A percentile compares a stretch with the other conserved stretches of the same genome.
phyloP scores from a whole-genome alignment of 2,329 filamentous ascomycete genomes.

The Geosmithia flava region DNA sequence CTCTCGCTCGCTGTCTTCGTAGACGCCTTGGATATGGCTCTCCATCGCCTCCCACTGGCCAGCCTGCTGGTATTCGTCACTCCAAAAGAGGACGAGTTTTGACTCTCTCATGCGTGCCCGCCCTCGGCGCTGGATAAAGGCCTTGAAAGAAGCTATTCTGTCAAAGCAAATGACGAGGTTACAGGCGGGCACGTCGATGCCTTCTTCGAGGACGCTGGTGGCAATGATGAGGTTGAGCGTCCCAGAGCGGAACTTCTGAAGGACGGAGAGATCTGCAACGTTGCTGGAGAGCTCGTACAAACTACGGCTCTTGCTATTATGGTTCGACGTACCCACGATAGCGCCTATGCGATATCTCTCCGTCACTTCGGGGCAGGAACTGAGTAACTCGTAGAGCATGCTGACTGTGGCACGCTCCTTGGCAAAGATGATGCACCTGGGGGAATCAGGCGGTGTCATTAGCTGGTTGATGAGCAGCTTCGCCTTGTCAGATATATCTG shows the following conservation, averaged over 20 bases:
- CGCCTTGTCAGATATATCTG: constrained; percentile 44
- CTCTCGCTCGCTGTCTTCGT: constrained; percentile 50
- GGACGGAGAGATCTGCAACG: constrained; percentile 16
- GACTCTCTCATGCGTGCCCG: constrained; percentile 38
- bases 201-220: constrained; percentile 55
- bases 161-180: constrained; percentile 50
- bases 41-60: constrained; percentile 57
- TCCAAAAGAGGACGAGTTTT: constrained; percentile 32
- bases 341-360: constrained; percentile 35
- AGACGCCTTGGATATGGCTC: constrained; percentile 56
- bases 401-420: constrained; percentile 47
- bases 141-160: constrained; percentile 33
- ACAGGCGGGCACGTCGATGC: constrained; percentile 54
- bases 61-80: constrained; percentile 12
- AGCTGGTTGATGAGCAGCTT: constrained; percentile 41
- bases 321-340: constrained; percentile 41
- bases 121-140: constrained; percentile 45
- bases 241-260: constrained; percentile 39
- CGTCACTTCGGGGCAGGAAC: constrained; percentile 32
- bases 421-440: constrained; percentile 55
- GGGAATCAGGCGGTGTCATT: constrained; percentile 20
- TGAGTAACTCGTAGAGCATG: constrained; percentile 46
- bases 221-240: constrained; percentile 45
- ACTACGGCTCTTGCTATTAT: constrained; percentile 20
- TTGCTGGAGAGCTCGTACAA: constrained; percentile 22